Percentiles rank a stretch among this genome's conserved stretches.
Evolutionary conservation across 139 green algal species (phyloP).

Genomic region (Asterochloris sp.): DNA sequence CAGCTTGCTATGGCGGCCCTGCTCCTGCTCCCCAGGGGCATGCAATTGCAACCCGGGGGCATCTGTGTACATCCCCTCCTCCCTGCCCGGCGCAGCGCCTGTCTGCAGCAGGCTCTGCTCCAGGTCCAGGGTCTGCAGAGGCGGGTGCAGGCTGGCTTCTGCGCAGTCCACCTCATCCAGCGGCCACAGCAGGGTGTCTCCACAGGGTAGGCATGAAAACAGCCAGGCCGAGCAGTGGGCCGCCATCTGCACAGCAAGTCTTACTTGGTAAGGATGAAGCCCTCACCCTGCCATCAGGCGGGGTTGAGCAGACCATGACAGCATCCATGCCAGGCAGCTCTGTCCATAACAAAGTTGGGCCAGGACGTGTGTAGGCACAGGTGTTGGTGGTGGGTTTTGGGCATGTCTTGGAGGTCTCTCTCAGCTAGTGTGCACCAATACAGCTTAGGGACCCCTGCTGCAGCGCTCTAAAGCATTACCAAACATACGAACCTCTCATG

Average conservation of each 20-base stretch:
- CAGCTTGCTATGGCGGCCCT: not conserved
- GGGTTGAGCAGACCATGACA: not conserved
- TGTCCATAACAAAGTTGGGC: not conserved
- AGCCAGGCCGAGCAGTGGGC: not conserved
- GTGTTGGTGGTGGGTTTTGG: not conserved
- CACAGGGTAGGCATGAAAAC: not conserved
- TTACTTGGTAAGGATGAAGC: not conserved
- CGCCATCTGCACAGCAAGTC: not conserved
- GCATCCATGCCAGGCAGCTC: too few relatives aligned
- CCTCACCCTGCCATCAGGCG: not conserved
- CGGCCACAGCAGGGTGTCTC: not conserved
- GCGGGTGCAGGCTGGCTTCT: conserved; percentile 12
- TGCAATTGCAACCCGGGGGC: not conserved
- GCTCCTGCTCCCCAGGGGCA: not conserved
- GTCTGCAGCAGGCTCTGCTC: too few relatives aligned
- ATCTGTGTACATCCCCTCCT: not conserved
- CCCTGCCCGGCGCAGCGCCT: not conserved
- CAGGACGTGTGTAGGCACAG: not conserved
- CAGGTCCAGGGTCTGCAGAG: not conserved
- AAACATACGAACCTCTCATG: too few relatives aligned
- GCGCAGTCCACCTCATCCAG: not conserved
- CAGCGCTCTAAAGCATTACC: too few relatives aligned
- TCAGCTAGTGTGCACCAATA: too few relatives aligned
- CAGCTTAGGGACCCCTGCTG: too few relatives aligned
- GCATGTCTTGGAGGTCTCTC: too few relatives aligned